Conservation (phyloP, 805 yeast genomes). For the Teunomyces funiuensis region DNA sequence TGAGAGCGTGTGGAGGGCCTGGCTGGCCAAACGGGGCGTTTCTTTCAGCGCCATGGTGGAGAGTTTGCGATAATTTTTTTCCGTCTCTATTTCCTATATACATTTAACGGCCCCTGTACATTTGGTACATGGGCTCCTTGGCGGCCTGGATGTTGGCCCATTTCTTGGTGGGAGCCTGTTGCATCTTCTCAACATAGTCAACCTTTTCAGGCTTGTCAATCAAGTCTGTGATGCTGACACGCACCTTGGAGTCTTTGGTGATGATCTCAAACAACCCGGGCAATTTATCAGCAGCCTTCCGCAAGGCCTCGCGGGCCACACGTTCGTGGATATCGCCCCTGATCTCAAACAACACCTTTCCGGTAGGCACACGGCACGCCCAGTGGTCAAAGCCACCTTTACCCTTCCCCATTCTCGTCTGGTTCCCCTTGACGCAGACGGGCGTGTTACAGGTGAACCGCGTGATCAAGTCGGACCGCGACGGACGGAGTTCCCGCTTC, state of each 20-base stretch:
- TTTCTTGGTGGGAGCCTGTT: constrained; percentile 63
- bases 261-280: constrained; percentile 93
- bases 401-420: constrained; percentile 99
- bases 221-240: constrained; percentile 67
- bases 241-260: constrained; percentile 58
- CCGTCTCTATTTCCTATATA: too few species aligned
- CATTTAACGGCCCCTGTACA: constrained; percentile 60
- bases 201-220: constrained; percentile 45
- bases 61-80: background rate
- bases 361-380: constrained; percentile 96
- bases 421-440: constrained; percentile 95
- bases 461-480: constrained; percentile 72
- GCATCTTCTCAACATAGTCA: constrained; percentile 55
- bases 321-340: constrained; percentile 79
- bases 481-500: constrained; percentile 78
- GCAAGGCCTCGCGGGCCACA: constrained; percentile 84
- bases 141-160: constrained; percentile 55
- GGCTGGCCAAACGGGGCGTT: constrained; percentile 25
- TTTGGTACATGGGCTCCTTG: constrained; percentile 50
- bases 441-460: constrained; percentile 84
- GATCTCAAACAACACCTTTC: constrained; percentile 87
- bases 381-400: constrained; percentile 97
- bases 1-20: constrained; percentile 30
- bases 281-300: constrained; percentile 86
- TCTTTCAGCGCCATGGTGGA: constrained; percentile 29